A percentile compares a stretch with the other conserved stretches of the same genome.
These are phyloP conservation scores for Recurvomyces mirabilis DNA, from an alignment of 495 filamentous ascomycete species.

Conservation along the genomic window DNA sequence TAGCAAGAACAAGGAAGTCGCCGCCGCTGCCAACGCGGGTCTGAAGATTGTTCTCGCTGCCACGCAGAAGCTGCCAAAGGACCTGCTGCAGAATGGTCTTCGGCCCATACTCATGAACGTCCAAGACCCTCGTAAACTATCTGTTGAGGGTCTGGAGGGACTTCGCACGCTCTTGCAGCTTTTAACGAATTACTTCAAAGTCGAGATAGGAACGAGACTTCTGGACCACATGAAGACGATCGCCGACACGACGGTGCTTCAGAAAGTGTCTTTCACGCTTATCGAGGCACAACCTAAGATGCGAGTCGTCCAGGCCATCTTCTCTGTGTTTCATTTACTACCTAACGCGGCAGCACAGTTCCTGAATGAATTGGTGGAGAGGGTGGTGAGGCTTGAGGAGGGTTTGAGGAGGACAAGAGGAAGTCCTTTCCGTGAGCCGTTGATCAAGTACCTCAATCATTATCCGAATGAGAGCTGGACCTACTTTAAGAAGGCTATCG, in stretches of 20 bases:
- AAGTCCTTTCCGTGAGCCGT: constrained; percentile 81
- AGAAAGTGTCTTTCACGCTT: constrained; percentile 85
- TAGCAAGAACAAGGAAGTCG: constrained; percentile 78
- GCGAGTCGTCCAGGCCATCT: constrained; percentile 83
- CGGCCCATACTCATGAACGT: constrained; percentile 91
- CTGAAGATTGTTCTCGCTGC: constrained; percentile 73
- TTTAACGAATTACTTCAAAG: constrained; percentile 97
- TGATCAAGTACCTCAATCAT: constrained; percentile 89
- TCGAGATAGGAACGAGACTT: constrained; percentile 84
- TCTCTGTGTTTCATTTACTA: constrained; percentile 92
- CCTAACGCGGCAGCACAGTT: constrained; percentile 81
- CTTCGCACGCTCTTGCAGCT: constrained; percentile 78
- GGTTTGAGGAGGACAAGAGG: constrained; percentile 79
- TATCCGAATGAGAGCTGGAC: constrained; percentile 82
- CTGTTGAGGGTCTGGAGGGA: constrained; percentile 80
- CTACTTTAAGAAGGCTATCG: constrained; percentile 62
- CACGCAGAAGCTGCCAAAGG: constrained; percentile 87
- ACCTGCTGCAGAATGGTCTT: constrained; percentile 85
- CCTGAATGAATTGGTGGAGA: constrained; percentile 77
- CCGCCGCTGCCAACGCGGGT: constrained; percentile 84
- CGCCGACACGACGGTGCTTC: constrained; percentile 65
- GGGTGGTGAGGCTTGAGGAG: constrained; percentile 76
- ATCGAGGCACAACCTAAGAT: constrained; percentile 85
- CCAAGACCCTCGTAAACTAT: constrained; percentile 84
- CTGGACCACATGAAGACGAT: constrained; percentile 88